Evolutionary conservation across 106 monocot genomes (phyloP).

Genomic region (Dendrobium officinale): DNA sequence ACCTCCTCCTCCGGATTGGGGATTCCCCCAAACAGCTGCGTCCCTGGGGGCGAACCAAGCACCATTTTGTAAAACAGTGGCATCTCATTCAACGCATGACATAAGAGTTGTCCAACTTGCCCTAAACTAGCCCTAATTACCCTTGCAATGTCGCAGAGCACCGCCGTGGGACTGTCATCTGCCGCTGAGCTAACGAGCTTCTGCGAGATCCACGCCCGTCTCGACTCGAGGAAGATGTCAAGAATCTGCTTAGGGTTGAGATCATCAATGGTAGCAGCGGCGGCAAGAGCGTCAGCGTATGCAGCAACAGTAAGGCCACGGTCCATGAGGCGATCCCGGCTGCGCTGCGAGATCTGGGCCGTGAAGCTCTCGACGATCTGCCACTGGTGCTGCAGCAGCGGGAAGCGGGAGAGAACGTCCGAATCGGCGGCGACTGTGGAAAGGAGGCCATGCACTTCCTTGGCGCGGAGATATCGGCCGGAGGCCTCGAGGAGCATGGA

Average conservation of each 20-base stretch:
- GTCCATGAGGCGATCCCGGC: slow-evolving; percentile 62
- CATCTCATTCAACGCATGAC: slow-evolving; percentile 65
- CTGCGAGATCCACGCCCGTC: slow-evolving; percentile 75
- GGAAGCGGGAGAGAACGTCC: slow-evolving; percentile 49
- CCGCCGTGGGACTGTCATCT: slow-evolving; percentile 13
- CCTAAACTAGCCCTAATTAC: slow-evolving; percentile 56
- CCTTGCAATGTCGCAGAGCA: slow-evolving; percentile 48
- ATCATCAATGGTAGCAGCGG: slow-evolving; percentile 69
- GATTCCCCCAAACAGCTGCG: slow-evolving; percentile 90
- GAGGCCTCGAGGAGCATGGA: slow-evolving; percentile 84
- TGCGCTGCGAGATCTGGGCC: slow-evolving; percentile 78
- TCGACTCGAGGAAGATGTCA: slow-evolving; percentile 64
- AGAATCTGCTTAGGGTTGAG: slow-evolving; percentile 56
- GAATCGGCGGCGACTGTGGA: slow-evolving; percentile 11
- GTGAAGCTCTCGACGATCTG: slow-evolving; percentile 91
- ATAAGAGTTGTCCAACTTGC: slow-evolving; percentile 72
- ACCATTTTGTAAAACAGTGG: slow-evolving; percentile 83
- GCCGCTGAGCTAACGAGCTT: slow-evolving; percentile 16
- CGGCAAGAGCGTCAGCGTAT: slow-evolving; percentile 80
- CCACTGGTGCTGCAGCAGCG: slow-evolving; percentile 81
- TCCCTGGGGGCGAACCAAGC: slow-evolving; percentile 70
- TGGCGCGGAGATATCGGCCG: slow-evolving; percentile 78
- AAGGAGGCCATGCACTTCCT: slow-evolving; percentile 51
- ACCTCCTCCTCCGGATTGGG: slow-evolving; percentile 93
- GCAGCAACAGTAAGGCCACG: slow-evolving; percentile 43